These are phyloP conservation scores for Endocalyx cinctus DNA, from an alignment of 2,329 filamentous ascomycete species.

Conservation along the genomic window DNA sequence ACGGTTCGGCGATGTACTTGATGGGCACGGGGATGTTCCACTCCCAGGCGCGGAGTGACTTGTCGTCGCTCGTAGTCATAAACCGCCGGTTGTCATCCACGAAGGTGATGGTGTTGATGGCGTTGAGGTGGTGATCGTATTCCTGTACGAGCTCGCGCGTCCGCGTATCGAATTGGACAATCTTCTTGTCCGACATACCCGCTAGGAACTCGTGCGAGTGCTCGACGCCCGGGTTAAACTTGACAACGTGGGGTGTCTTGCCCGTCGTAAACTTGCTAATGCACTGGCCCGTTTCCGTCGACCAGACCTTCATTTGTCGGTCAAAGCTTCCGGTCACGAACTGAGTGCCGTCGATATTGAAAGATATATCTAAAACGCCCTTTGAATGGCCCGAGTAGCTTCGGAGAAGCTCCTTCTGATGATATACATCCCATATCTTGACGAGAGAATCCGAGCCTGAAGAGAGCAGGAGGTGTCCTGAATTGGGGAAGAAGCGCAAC, in stretches of 20 bases:
- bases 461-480: constrained; percentile 83
- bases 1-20: constrained; percentile 95
- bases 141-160: constrained; percentile 81
- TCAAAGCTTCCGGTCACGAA: constrained; percentile 94
- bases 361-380: constrained; percentile 82
- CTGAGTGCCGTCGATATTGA: constrained; percentile 74
- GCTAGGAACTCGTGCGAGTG: constrained; percentile 86
- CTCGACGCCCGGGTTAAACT: constrained; percentile 79
- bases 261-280: constrained; percentile 85
- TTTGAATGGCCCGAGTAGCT: constrained; percentile 91
- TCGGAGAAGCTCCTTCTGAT: constrained; percentile 79
- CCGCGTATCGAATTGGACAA: constrained; percentile 91
- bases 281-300: constrained; percentile 90
- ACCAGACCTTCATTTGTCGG: constrained; percentile 95
- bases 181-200: constrained; percentile 98
- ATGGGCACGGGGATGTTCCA: constrained; percentile 98
- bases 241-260: constrained; percentile 90
- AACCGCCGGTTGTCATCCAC: constrained; percentile 92
- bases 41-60: constrained; percentile 94
- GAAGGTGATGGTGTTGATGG: constrained; percentile 96
- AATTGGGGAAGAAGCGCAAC: constrained; percentile 81
- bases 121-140: constrained; percentile 97
- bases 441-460: constrained; percentile 87
- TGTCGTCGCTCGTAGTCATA: constrained; percentile 97
- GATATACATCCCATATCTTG: constrained; percentile 93